phyloP scores from a whole-genome alignment of 257 asterid genomes.

The Solanum lycopersicoides region DNA sequence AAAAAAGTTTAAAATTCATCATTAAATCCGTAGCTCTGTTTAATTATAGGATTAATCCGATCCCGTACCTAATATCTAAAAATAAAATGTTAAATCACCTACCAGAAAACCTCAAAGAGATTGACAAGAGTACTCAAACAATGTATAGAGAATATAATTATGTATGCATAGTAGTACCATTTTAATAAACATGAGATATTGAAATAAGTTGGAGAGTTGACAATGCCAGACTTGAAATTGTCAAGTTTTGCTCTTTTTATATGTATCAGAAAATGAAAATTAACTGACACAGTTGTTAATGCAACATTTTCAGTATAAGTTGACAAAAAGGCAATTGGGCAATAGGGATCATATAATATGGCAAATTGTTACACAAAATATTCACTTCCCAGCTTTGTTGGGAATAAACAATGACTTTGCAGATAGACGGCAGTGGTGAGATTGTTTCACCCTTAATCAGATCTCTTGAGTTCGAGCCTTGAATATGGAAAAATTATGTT shows the following conservation, averaged over 20 bases:
- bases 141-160: neutral
- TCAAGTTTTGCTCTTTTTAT: neutral
- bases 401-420: neutral
- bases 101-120: neutral
- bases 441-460: too few species aligned
- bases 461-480: fast-evolving
- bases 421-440: too few species aligned
- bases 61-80: neutral
- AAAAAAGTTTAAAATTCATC: neutral
- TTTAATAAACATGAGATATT: neutral
- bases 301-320: neutral
- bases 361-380: neutral
- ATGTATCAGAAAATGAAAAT: neutral
- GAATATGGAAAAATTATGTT: too few species aligned
- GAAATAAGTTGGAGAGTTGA: neutral
- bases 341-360: neutral
- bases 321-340: neutral
- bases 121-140: neutral
- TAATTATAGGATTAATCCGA: neutral
- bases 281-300: neutral
- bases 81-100: neutral
- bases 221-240: neutral
- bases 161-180: neutral
- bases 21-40: neutral
- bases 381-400: neutral